Percentiles rank a stretch among this genome's conserved stretches.
These are phyloP conservation scores for Oropetium thomaeum DNA, from an alignment of 176 grass and related monocot species.

Conservation along the genomic window DNA sequence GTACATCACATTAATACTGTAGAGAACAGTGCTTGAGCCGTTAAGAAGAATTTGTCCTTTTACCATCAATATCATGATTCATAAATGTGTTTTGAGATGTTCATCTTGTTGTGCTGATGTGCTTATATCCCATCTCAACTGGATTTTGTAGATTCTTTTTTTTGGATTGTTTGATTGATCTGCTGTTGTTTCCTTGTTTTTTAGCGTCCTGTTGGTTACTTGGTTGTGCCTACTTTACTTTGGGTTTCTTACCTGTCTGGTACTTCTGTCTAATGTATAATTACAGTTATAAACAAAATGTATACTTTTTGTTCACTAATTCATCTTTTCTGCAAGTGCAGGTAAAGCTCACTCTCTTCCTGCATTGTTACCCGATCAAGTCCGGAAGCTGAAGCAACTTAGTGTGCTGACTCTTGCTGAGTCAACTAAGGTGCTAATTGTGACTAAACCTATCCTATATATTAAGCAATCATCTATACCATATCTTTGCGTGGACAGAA, in stretches of 20 bases:
- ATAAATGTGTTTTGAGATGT: background rate
- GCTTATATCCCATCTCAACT: background rate
- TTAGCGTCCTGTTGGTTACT: background rate
- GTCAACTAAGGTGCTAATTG: slow-evolving; percentile 71
- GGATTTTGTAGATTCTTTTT: slow-evolving; percentile 9
- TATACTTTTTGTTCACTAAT: background rate
- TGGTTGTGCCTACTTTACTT: background rate
- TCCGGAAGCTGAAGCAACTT: slow-evolving; percentile 90
- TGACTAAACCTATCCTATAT: background rate
- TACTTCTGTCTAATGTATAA: background rate
- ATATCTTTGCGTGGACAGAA: background rate
- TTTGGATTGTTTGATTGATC: slow-evolving; percentile 15
- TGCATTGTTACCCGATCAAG: slow-evolving; percentile 78
- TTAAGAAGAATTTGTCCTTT: background rate
- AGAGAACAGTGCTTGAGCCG: background rate
- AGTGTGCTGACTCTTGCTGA: slow-evolving; percentile 88
- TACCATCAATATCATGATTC: background rate
- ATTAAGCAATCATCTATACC: background rate
- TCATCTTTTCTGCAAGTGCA: slow-evolving; percentile 25
- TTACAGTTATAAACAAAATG: background rate
- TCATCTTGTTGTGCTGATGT: background rate
- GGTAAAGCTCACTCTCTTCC: slow-evolving; percentile 79
- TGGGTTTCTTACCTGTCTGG: background rate
- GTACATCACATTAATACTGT: background rate
- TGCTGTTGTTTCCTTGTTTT: background rate